Evolutionary conservation across 305 asterid genomes (phyloP), one percentile per base, ranked within the genome.

Genomic region (Fraxinus platypoda): DNA sequence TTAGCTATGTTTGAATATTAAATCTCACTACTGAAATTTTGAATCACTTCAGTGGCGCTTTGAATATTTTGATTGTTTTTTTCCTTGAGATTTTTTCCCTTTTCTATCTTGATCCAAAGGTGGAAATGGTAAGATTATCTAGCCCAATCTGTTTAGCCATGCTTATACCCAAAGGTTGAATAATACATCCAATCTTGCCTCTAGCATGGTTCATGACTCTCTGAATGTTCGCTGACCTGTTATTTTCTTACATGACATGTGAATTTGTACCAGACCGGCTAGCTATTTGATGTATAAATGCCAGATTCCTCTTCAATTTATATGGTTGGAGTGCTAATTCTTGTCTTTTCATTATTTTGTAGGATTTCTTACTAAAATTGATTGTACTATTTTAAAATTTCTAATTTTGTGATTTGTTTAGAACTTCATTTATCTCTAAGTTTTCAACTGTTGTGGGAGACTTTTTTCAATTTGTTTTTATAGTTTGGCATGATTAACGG

Each of bases 201-300:
- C n/a, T 30, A 43, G 70, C n/a, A 9, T 64, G 57, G 34, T 34
- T 41, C 9, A 15, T 62, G 52, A 38, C 46, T 66, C 28, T 66
- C 78, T 66, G 17, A 52, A 66, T 23, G 80, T 26, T 81, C 17
- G 19, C 6, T 17, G 25, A 46, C 52, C 8, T 30, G 33, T 57
- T 25, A 59, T 75, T 26, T 26, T 68, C 46, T 43, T 12, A 2
- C 54, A n/a, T 13, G 54, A 41, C 43, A 8, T 2, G 31, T 70
- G 54, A 62, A 34, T 38, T 28, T 77, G 54, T 52, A 25, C 62
- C 13, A 73, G 79, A 81, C 28, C 6, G 8, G 28, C 79, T n/a
- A 54, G 79, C 79, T 77, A 49, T 78, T 54, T 54, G 64, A 54
- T 54, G 64, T 54, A 54, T 54, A 54, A 17, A 17, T 54, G 25